Evolutionary conservation across 2,329 filamentous ascomycete genomes (phyloP), one percentile per base, ranked within the genome.

Genomic region (Fusarium citri): DNA sequence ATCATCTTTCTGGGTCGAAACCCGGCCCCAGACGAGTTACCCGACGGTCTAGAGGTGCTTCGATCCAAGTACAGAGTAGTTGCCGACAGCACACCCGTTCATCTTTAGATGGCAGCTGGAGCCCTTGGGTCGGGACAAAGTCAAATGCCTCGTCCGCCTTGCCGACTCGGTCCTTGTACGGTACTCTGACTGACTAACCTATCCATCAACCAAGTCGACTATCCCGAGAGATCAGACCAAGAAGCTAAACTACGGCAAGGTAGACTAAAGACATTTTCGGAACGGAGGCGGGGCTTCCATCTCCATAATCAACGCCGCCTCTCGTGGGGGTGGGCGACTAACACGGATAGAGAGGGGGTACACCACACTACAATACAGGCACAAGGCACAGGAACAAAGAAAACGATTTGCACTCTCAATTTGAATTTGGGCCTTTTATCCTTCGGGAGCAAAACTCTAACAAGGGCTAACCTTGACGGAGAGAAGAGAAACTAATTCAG

Each of bases 101-200:
- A 25, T 11, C 23, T 59, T 31, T 47, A 40, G 18, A 42, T 55
- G 51, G 59, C 26, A 64, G 59, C 46, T 59, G 40, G 40, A 28
- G 26, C 58, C 55, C 64, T 55, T 42, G 42, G 58, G 28, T 41
- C 49, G 45, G 48, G 42, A 55, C 42, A 57, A 68, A 71, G 67
- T 59, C 57, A 70, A 71, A 68, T 71, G 57, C 66, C 67, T 70
- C 54, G 55, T 55, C 66, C 67, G 66, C 67, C 62, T 42, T 71
- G 43, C 63, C 58, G 58, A 64, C 58, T 68, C 54, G 28, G 58
- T 43, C 53, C 47, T n/a, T 66, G 51, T 45, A 37, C 20, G 43
- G 22, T 26, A 20, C 15, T 41, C 18, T 28, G 37, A 41, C 18
- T 37, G 37, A 41, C 14, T 37, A 66, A 45, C 45, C 43, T 30